These are phyloP conservation scores for Brettanomyces nanus DNA, from an alignment of 805 yeast genomes.

Conservation along the genomic window DNA sequence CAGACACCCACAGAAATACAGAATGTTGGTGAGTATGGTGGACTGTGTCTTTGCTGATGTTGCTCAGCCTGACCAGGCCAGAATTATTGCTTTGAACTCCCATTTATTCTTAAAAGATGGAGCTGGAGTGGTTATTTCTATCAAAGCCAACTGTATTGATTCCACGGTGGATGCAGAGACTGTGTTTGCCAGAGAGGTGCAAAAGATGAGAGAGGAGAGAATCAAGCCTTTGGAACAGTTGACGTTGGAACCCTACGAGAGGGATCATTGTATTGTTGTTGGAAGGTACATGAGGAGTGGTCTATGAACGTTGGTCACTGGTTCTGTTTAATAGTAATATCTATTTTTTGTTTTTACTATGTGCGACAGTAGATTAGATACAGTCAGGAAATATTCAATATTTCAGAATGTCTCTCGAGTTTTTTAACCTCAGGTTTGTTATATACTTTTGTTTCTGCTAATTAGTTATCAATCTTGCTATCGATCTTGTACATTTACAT, in stretches of 20 bases:
- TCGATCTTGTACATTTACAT: too few species aligned
- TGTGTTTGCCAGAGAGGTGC: slow-evolving; percentile 98
- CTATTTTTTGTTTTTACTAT: too few species aligned
- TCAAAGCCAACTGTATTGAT: slow-evolving; percentile 99
- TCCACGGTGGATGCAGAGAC: slow-evolving; percentile 99
- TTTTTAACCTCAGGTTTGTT: too few species aligned
- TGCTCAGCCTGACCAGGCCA: slow-evolving; percentile 99
- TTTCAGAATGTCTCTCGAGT: too few species aligned
- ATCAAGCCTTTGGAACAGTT: slow-evolving; percentile 97
- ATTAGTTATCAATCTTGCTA: too few species aligned
- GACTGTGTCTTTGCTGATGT: slow-evolving; percentile 99
- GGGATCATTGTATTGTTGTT: slow-evolving; percentile 98
- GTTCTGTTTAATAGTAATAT: too few species aligned
- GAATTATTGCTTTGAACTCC: slow-evolving; percentile 97
- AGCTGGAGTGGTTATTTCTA: slow-evolving; percentile 98
- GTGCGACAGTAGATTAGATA: too few species aligned
- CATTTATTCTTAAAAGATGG: slow-evolving; percentile 97
- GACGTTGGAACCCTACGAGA: slow-evolving; percentile 98
- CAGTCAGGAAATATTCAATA: too few species aligned
- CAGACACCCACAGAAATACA: slow-evolving; percentile 99
- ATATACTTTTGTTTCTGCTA: too few species aligned
- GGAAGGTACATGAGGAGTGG: slow-evolving; percentile 96
- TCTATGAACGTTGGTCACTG: not conserved
- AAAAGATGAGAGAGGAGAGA: slow-evolving; percentile 97
- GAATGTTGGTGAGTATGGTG: slow-evolving; percentile 98